Conservation (phyloP, 768 basidiomycete genomes). For the Tulasnella calospora region DNA sequence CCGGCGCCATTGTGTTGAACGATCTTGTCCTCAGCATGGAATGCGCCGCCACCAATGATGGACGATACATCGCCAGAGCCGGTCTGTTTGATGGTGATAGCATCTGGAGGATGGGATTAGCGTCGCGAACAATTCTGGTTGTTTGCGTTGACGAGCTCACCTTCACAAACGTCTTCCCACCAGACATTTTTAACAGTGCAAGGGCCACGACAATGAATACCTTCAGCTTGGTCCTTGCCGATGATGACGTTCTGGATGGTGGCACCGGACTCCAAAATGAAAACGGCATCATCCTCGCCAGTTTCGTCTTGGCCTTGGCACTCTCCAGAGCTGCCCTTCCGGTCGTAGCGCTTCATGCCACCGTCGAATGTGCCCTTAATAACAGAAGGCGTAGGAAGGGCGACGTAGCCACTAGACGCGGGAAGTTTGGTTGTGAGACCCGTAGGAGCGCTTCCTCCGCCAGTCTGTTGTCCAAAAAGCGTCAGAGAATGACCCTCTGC, state of each 20-base stretch:
- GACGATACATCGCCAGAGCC: not conserved
- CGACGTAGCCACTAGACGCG: not conserved
- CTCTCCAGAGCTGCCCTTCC: not conserved
- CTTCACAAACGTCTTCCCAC: not conserved
- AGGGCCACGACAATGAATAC: not conserved
- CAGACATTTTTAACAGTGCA: not conserved
- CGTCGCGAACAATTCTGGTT: not conserved
- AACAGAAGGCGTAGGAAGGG: not conserved
- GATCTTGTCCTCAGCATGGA: not conserved
- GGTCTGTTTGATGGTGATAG: slow-evolving; percentile 22
- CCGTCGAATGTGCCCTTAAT: not conserved
- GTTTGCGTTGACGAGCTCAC: not conserved
- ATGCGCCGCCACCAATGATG: not conserved
- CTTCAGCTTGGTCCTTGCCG: not conserved
- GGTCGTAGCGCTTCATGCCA: not conserved
- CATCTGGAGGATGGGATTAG: not conserved
- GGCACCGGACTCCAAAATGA: not conserved
- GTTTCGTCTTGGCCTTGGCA: not conserved
- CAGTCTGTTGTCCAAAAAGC: not conserved
- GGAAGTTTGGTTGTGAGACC: slow-evolving; percentile 19
- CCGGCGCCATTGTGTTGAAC: slow-evolving; percentile 23
- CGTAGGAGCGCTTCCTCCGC: slow-evolving; percentile 6
- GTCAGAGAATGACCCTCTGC: not conserved
- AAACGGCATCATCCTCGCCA: not conserved
- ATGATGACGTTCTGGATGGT: not conserved